These are phyloP conservation scores for Cordyceps cateniannulata DNA, from an alignment of 2,329 filamentous ascomycete species.

Conservation along the genomic window DNA sequence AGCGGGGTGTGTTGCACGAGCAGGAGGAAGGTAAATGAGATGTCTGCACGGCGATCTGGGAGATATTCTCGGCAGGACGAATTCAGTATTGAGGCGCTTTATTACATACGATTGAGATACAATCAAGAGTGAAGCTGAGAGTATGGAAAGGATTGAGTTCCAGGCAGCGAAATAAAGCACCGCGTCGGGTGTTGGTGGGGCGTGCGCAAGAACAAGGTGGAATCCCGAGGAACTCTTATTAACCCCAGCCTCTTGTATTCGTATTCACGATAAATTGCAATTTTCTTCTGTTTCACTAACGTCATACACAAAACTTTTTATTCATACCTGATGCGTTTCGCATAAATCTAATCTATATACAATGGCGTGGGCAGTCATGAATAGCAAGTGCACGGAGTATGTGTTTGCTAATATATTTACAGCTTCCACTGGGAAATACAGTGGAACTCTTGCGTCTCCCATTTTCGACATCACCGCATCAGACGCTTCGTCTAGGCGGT, in stretches of 20 bases:
- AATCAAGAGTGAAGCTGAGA: neutral
- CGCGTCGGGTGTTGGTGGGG: neutral
- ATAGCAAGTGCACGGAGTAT: neutral
- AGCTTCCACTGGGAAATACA: neutral
- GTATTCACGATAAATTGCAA: neutral
- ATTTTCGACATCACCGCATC: neutral
- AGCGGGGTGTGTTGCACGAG: conserved; percentile 3
- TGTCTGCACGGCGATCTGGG: neutral
- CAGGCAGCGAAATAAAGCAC: neutral
- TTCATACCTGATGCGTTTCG: neutral
- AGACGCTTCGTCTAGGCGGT: neutral
- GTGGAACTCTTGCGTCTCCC: neutral
- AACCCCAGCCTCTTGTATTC: neutral
- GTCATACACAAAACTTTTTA: neutral
- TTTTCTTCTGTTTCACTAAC: neutral
- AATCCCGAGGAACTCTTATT: conserved; percentile 3
- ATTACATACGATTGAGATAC: neutral
- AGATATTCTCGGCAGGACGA: neutral
- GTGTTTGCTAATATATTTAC: neutral
- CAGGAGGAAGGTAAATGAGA: neutral
- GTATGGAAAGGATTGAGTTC: neutral
- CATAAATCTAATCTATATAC: neutral
- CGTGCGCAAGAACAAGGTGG: conserved; percentile 1
- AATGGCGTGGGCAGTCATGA: neutral
- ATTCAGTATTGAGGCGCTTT: too few relatives aligned